Evolutionary conservation across 2,329 filamentous ascomycete species (phyloP).

Genomic region (Talaromyces atroroseus): DNA sequence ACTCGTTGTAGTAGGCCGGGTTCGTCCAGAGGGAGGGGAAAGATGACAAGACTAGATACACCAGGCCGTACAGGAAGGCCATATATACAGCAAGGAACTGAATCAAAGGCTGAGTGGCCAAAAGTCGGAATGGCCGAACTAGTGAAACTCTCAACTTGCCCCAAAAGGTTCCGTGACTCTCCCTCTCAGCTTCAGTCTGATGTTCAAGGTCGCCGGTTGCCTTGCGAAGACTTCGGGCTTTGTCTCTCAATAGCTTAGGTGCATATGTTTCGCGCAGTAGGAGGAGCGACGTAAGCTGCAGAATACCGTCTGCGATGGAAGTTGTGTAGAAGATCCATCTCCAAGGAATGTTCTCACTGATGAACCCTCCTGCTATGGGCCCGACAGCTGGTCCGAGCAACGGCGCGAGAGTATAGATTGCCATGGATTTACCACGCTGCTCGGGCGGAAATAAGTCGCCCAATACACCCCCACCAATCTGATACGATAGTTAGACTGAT

Average conservation of each 20-base stretch:
- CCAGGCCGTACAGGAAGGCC: slow-evolving; percentile 52
- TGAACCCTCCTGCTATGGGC: slow-evolving; percentile 57
- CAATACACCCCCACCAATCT: slow-evolving; percentile 46
- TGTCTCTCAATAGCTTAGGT: no score
- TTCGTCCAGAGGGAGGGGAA: slow-evolving; percentile 20
- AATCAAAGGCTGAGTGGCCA: slow-evolving; percentile 52
- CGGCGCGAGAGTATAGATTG: slow-evolving; percentile 54
- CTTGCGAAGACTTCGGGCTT: no score
- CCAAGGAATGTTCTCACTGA: slow-evolving; percentile 60
- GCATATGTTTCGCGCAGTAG: slow-evolving; percentile 27
- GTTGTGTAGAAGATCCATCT: slow-evolving; percentile 68
- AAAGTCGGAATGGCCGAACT: slow-evolving; percentile 47
- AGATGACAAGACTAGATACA: slow-evolving; percentile 44
- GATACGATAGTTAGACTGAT: no score
- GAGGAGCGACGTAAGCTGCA: slow-evolving; percentile 46
- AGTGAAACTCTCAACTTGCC: slow-evolving; percentile 47
- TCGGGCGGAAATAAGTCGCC: slow-evolving; percentile 53
- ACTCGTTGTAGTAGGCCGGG: slow-evolving; percentile 47
- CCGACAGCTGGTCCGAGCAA: slow-evolving; percentile 59
- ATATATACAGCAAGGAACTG: slow-evolving; percentile 47
- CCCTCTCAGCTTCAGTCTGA: background rate
- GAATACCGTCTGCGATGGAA: slow-evolving; percentile 55
- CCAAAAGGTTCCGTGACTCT: background rate
- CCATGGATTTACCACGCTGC: slow-evolving; percentile 41
- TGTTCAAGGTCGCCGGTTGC: background rate